Base-by-base conservation (phyloP, 352 stramenopile genomes). In the Phytophthora europaea region DNA sequence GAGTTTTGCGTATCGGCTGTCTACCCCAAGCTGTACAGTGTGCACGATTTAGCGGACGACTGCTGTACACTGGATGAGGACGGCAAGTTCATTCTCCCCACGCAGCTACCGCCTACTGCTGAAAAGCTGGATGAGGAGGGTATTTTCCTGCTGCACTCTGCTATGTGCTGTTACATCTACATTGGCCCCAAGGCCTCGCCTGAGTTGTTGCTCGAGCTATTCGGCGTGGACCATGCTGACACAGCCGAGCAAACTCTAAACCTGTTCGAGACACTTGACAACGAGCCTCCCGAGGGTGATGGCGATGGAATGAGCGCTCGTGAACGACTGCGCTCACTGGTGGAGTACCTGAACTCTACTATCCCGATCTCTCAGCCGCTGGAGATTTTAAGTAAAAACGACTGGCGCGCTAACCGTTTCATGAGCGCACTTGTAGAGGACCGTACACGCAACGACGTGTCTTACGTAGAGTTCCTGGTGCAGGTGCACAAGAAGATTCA, bases 401-500 rank as follows among this genome's bases (percentile, higher is more conserved):
- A 94, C 71, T 96, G 89, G 89, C 87, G 89, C 26, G 78, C 85
- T 33, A 92, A 89, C 70, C 85, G 86, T 40, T 95, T 97, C 72
- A 94, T 95, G 83, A 94, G 84, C 68, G 82, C 87, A 47, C 80
- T 97, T 36, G 89, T 97, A 67, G 91, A 97, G 72, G 90, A 97
- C 69, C 87, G 88, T 55, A 94, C 89, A 53, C 84, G 83, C 34
- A 94, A 95, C 73, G 89, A 95, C 67, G 84, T 94, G 38, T 96
- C 89, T 58, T 97, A 97, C 68, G 90, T 97, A 28, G 92, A 97
- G 78, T 97, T 97, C 75, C 75, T 97, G 43, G 91, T 94, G 50
- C 85, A 95, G 65, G 85, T 96, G 60, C 92, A 97, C 82, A 96
- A 95, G 77, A 94, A 97, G 81, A 96, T 97, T 80, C 90, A 97